Evolutionary conservation across 129 eudicot species (phyloP), one percentile per base, ranked within the genome.

Genomic region (Helianthus tuberosus): DNA sequence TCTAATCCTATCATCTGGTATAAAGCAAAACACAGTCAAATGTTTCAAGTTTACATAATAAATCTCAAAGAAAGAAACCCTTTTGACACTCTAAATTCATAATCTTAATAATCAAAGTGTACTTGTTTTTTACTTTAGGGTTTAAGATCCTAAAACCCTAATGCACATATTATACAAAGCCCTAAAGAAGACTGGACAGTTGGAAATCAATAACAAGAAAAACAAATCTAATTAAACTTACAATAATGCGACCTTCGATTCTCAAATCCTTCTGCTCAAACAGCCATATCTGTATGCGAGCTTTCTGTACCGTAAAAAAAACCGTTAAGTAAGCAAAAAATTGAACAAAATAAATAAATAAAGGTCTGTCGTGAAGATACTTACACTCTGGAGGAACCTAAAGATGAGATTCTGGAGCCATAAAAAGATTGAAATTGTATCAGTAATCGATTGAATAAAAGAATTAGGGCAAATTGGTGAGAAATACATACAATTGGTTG

Each of bases 251-350:
- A 8, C 96, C 96, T 76, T 90, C 96, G 4, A 90, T 90, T 76
- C 96, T 85, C 77, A 87, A 73, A 73, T 90, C 96, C 82, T 90
- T 90, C 89, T 87, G 96, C 71, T 90, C 96, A 14, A 90, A 90
- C 43, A 90, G 85, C 96, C 93, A 90, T 49, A 90, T 90, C 83
- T 90, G 96, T 53, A 90, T 87, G 12, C 96, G 93, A 69, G 96
- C 90, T 83, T 90, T 89, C 93, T 88, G 84, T 15, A 52, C 2
- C 36, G 2, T 4, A 68, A 9, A 43, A 4, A 65, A 43, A 43
- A 6, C 5, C 6, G 55, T 11, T 43, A 23, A 55, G 32, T 73
- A 32, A 11, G 59, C 35, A 8, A 20, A 60, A 5, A 2, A 51
- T 38, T 35, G 8, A 61, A 23, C 25, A 25, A 32, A 15, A 23